Base-by-base conservation (phyloP, 2,329 filamentous ascomycete species). In the Cordyceps cicadae region DNA sequence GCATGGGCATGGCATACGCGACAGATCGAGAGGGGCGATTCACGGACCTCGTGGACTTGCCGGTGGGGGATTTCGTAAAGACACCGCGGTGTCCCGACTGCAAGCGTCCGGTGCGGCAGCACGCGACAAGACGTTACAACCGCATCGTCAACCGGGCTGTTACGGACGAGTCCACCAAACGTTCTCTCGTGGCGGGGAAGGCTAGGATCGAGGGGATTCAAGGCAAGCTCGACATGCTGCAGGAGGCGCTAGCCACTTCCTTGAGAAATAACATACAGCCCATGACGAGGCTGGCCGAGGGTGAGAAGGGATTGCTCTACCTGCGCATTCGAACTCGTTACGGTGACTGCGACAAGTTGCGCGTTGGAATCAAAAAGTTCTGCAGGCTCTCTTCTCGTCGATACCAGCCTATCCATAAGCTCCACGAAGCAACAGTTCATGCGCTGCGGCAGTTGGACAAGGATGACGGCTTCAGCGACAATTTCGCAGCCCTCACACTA, bases 111-210 rank as follows among this genome's bases (percentile, higher is more conserved):
- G 71, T 88, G n/a, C 74, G 81, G 8, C 77, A 79, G 56, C 75
- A 87, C 53, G 71, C 79, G 5, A 66, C 66, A 2, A 63, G 57
- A 15, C 75, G 86, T 1, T 89, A 89, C 66, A 81, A 82, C 17
- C 76, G 85, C 9, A 77, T 88, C 3, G 76, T 87, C 43, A 79
- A 82, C 50, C 76, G 80, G 8, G 82, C 81, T 1, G 72, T 84
- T 3, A 74, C 88, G 5, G 84, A 88, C 57, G 81, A 87, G 67
- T 76, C 79, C 0, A 82, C 81, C 0, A 86, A 85, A 70, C 83
- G 82, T 61, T 85, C 88, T 65, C 77, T 85, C 15, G 65, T 65
- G 15, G 53, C 46, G 1, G 65, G 64, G 0, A 58, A 55, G 11
- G 63, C 75, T 0, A 67, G 72, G 3, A 71, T 85, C 8, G 72